Base-by-base conservation (phyloP, 148 eudicot genomes). In the Limonium bicolor region DNA sequence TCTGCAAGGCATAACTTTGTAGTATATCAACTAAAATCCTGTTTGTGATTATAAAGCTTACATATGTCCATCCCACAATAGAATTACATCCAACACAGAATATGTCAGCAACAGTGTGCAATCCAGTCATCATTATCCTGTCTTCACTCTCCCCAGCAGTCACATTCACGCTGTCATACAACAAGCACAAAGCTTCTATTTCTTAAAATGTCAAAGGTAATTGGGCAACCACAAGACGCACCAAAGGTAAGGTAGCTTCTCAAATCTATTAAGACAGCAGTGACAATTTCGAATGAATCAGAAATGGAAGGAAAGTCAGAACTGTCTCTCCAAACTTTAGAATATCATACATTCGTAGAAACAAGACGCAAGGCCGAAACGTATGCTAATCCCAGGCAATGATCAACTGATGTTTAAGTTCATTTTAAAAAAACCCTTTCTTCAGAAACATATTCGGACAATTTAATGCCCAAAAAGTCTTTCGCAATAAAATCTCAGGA, bases 61-160 rank as follows among this genome's bases (percentile, higher is more conserved):
- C 96, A 61, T 87, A 87, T 73, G 66, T 76, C 94, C 96, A 87
- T 36, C 96, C 96, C 49, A 87, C 74, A 36, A 70, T 65, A 24
- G 94, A 78, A 59, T 88, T 86, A 65, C 96, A 87, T 18, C 76
- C 79, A 20, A 82, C 90, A 60, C 96, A 87, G 65, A 78, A 87
- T 9, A 87, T 67, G 59, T 87, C 96, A 41, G 74, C 88, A 52
- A 82, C 94, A 3, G 77, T 76, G 65, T 87, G 96, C 69, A 71
- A 8, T 45, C 96, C 94, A n/a, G 94, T 87, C 76, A 67, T 73
- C 96, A 87, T 87, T 80, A 68, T 0, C 55, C 96, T 78, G 6
- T 82, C 82, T 34, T 87, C 96, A 36, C 21, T 70, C 54, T 71
- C 78, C 34, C 94, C 94, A 35, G 45, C 20, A 17, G 86, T 78